These are phyloP conservation scores for Erodium texanum DNA, from an alignment of 441 rosid species.

Conservation along the genomic window DNA sequence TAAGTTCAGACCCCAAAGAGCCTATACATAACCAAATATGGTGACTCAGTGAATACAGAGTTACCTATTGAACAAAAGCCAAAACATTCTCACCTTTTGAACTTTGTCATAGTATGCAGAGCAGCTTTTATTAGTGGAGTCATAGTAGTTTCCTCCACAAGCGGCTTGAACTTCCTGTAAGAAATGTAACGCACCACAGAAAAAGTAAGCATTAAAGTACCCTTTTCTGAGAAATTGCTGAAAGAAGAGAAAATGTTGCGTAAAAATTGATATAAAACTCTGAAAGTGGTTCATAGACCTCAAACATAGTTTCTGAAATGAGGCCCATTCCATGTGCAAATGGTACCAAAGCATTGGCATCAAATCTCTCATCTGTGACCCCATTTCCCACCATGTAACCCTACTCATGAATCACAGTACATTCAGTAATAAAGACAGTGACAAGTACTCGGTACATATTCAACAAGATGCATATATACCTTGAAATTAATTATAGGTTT, in stretches of 20 bases:
- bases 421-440: background rate
- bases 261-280: no score
- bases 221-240: no score
- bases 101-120: slow-evolving; percentile 18
- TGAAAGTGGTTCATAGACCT: slow-evolving; percentile 26
- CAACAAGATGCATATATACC: slow-evolving; percentile 21
- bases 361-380: slow-evolving; percentile 22
- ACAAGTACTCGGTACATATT: background rate
- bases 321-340: slow-evolving; percentile 54
- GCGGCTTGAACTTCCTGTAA: slow-evolving; percentile 31
- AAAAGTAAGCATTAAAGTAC: background rate
- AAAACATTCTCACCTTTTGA: slow-evolving; percentile 18
- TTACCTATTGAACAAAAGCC: background rate
- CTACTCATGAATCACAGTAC: slow-evolving; percentile 18
- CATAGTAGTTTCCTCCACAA: slow-evolving; percentile 29
- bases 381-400: slow-evolving; percentile 54
- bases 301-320: slow-evolving; percentile 35
- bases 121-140: slow-evolving; percentile 15
- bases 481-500: slow-evolving; percentile 44
- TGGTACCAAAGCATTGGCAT: slow-evolving; percentile 32
- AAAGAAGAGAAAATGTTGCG: no score
- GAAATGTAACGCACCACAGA: background rate
- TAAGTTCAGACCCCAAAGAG: slow-evolving; percentile 25
- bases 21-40: slow-evolving; percentile 15
- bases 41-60: no score